Percentiles rank a stretch among this genome's conserved stretches.
Conservation (phyloP, 257 asterid genomes). For the Nicotiana tomentosiformis region DNA sequence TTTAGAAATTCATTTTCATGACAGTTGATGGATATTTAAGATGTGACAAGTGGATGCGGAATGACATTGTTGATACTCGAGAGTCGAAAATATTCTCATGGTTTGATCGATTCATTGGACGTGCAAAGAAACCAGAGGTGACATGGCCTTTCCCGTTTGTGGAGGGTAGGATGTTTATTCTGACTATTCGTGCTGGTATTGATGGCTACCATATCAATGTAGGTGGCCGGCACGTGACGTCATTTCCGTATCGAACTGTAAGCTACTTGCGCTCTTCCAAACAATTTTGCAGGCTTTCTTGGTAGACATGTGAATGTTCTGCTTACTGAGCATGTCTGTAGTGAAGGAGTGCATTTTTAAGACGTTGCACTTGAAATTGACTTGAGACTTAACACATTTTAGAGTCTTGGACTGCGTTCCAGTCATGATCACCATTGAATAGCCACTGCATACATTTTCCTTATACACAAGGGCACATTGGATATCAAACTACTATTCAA, state of each 20-base stretch:
- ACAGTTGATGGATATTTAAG: slow-evolving; percentile 18
- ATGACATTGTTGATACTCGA: slow-evolving; percentile 5
- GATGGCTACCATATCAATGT: too few species aligned
- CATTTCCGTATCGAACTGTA: slow-evolving; percentile 74
- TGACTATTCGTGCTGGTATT: not conserved
- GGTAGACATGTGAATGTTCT: not conserved
- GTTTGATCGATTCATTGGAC: slow-evolving; percentile 73
- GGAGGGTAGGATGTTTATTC: slow-evolving; percentile 81
- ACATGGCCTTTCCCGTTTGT: slow-evolving; percentile 57
- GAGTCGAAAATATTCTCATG: slow-evolving; percentile 39
- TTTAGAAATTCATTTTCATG: not conserved
- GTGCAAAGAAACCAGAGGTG: slow-evolving; percentile 71
- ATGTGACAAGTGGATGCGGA: slow-evolving; percentile 9
- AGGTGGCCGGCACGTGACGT: too few species aligned
- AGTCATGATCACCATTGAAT: not conserved
- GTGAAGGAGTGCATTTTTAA: not conserved
- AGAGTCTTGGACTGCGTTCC: not conserved
- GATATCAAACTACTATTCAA: not conserved
- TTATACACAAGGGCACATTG: not conserved
- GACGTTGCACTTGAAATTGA: not conserved
- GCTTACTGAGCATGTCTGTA: not conserved
- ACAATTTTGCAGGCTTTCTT: not conserved
- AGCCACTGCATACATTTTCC: not conserved
- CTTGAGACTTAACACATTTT: not conserved
- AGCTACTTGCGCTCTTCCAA: slow-evolving; percentile 5